Evolutionary conservation across 2,329 filamentous ascomycete genomes (phyloP).

Genomic region (Catunica adiposa): DNA sequence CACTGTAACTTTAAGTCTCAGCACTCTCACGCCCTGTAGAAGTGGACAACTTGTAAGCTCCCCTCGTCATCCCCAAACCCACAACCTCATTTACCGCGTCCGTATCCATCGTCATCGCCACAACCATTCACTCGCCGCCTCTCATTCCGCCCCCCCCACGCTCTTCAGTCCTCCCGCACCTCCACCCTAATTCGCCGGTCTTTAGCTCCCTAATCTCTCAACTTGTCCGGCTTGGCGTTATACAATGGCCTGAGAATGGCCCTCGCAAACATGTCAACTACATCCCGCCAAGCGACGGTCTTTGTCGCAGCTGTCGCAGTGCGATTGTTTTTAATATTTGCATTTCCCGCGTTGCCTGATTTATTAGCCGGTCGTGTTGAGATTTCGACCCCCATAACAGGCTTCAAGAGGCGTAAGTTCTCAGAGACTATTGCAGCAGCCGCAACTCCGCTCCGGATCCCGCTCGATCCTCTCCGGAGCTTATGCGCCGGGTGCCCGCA

Average conservation of each 20-base stretch:
- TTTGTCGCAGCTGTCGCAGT: slow-evolving; percentile 63
- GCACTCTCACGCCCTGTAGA: slow-evolving; percentile 1
- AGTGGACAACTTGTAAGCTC: slow-evolving; percentile 13
- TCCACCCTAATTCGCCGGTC: background rate
- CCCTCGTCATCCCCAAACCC: no score
- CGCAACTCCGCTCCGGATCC: no score
- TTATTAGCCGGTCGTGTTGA: slow-evolving; percentile 83
- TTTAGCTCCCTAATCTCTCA: background rate
- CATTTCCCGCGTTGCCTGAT: slow-evolving; percentile 70
- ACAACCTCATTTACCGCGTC: background rate
- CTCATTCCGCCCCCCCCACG: background rate
- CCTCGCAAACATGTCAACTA: slow-evolving; percentile 12
- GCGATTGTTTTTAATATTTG: slow-evolving; percentile 60
- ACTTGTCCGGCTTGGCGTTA: background rate
- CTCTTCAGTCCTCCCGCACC: background rate
- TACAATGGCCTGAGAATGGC: slow-evolving; percentile 14
- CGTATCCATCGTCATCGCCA: background rate
- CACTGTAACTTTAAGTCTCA: background rate
- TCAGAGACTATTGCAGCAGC: no score
- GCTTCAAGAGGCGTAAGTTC: slow-evolving; percentile 81
- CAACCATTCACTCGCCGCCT: background rate
- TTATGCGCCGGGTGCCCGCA: no score
- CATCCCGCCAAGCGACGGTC: slow-evolving; percentile 25
- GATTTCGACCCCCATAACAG: slow-evolving; percentile 90
- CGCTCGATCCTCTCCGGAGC: no score